A percentile compares a stretch with the other conserved stretches of the same genome.
Conservation (phyloP, 495 filamentous ascomycete genomes). For the Mytilinidion resinicola region DNA sequence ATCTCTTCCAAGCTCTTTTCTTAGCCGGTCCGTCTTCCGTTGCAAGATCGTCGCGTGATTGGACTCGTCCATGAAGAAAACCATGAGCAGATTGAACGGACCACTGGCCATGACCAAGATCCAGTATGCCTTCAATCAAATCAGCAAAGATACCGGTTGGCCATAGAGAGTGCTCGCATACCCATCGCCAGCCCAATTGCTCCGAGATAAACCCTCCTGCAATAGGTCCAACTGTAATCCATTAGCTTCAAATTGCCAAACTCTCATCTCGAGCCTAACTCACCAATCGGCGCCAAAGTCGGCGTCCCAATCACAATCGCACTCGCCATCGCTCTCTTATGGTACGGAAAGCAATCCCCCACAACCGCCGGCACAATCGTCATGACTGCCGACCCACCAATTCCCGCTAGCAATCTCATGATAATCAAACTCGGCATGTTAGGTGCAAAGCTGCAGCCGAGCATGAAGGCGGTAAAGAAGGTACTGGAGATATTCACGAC, state of each 20-base stretch:
- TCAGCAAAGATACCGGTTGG: no score
- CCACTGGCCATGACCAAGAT: slow-evolving; percentile 14
- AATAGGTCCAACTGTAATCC: slow-evolving; percentile 15
- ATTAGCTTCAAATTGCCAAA: background rate
- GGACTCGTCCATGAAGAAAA: slow-evolving; percentile 19
- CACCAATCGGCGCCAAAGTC: slow-evolving; percentile 17
- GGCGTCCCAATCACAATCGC: slow-evolving; percentile 18
- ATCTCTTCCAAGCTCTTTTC: slow-evolving; percentile 12
- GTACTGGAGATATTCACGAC: slow-evolving; percentile 7
- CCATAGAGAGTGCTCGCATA: background rate
- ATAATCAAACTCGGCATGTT: slow-evolving; percentile 20
- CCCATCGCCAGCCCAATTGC: slow-evolving; percentile 22
- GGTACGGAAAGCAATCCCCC: slow-evolving; percentile 18
- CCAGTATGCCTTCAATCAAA: slow-evolving; percentile 6
- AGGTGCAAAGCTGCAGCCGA: slow-evolving; percentile 14
- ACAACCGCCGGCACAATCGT: slow-evolving; percentile 15
- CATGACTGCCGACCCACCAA: slow-evolving; percentile 18
- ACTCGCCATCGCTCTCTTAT: slow-evolving; percentile 12
- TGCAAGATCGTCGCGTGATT: slow-evolving; percentile 18
- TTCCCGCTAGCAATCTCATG: slow-evolving; percentile 18
- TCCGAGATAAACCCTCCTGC: slow-evolving; percentile 21
- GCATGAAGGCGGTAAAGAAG: slow-evolving; percentile 18
- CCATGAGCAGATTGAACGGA: slow-evolving; percentile 12
- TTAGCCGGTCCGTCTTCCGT: slow-evolving; percentile 17
- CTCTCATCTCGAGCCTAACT: background rate